These are phyloP conservation scores for Strigomonas galati DNA, from an alignment of 208 protist genomes.

Conservation along the genomic window DNA sequence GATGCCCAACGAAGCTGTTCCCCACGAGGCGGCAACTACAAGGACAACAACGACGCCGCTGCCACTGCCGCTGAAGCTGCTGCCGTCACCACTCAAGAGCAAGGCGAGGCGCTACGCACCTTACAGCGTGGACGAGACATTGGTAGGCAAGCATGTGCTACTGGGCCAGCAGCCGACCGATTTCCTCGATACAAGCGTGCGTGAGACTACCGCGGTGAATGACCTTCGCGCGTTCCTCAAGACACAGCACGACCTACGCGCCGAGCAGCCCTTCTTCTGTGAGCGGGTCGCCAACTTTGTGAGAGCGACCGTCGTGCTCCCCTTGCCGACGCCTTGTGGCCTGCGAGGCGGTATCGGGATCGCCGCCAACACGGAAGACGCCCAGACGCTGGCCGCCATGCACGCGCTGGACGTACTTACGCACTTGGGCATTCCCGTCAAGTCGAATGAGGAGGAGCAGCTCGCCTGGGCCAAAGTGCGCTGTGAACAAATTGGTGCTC, in stretches of 20 bases:
- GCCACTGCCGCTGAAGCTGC: constrained; percentile 45
- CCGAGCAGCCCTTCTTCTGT: constrained; percentile 60
- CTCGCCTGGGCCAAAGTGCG: background rate
- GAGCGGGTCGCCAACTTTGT: constrained; percentile 33
- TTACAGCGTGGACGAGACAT: constrained; percentile 60
- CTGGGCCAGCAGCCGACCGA: constrained; percentile 49
- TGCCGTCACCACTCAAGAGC: constrained; percentile 53
- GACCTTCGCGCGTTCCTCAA: constrained; percentile 49
- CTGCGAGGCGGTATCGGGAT: constrained; percentile 83
- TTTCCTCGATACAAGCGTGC: constrained; percentile 54
- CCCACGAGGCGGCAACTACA: constrained; percentile 37
- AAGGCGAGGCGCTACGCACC: constrained; percentile 35
- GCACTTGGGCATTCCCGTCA: constrained; percentile 40
- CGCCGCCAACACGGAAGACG: constrained; percentile 40
- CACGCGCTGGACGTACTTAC: constrained; percentile 79
- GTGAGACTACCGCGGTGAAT: constrained; percentile 40
- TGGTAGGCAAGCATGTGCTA: constrained; percentile 51
- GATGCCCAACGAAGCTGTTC: constrained; percentile 46
- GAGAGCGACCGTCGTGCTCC: constrained; percentile 78
- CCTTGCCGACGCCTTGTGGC: constrained; percentile 58
- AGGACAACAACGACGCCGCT: constrained; percentile 43
- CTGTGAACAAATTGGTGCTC: background rate
- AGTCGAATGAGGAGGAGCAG: constrained; percentile 4
- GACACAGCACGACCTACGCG: constrained; percentile 24
- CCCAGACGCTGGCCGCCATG: constrained; percentile 71